phyloP scores from a whole-genome alignment of 2,329 filamentous ascomycete genomes.

The Alternaria burnsii region DNA sequence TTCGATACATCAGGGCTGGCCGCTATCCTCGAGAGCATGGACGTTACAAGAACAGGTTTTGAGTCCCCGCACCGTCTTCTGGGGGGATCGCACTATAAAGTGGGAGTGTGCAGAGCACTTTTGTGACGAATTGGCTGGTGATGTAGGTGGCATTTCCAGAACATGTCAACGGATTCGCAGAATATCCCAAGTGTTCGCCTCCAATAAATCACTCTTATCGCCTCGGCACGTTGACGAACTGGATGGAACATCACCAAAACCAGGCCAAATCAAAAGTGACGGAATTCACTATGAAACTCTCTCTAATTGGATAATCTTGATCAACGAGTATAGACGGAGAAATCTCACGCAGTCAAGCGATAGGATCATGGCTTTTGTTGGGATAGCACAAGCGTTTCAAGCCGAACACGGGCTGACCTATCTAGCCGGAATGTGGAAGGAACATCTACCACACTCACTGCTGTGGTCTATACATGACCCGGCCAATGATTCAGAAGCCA shows the following conservation, averaged over 20 bases:
- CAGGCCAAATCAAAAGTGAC: too few species aligned
- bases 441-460: background rate
- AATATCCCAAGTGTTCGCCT: too few species aligned
- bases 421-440: background rate
- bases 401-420: background rate
- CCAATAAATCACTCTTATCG: too few species aligned
- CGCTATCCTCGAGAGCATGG: background rate
- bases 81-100: slow-evolving; percentile 19
- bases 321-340: background rate
- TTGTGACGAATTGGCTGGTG: slow-evolving; percentile 16
- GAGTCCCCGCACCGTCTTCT: slow-evolving; percentile 19
- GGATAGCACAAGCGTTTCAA: background rate
- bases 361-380: background rate
- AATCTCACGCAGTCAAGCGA: background rate
- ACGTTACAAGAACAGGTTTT: slow-evolving; percentile 30
- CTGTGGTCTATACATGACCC: background rate
- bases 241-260: too few species aligned
- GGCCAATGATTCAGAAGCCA: background rate
- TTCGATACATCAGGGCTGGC: too few species aligned
- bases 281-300: too few species aligned
- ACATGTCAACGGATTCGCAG: too few species aligned
- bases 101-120: slow-evolving; percentile 24
- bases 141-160: too few species aligned
- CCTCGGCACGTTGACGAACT: too few species aligned
- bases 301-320: background rate